A percentile compares a stretch with the other conserved stretches of the same genome.
These are phyloP conservation scores for Aspergillus sclerotialis DNA, from an alignment of 2,329 filamentous ascomycete genomes.

Conservation along the genomic window DNA sequence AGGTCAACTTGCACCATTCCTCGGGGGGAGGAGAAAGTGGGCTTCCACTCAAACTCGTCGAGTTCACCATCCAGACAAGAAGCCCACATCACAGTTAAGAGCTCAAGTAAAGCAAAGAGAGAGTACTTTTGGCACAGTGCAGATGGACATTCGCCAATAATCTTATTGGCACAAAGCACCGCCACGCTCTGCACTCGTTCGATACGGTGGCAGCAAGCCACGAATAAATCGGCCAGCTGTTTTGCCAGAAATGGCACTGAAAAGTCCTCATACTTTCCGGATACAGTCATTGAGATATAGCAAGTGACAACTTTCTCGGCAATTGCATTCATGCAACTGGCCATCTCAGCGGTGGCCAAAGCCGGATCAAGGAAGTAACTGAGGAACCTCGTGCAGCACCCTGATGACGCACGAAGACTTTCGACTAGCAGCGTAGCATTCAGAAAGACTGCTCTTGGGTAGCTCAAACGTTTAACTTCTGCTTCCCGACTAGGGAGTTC, in stretches of 20 bases:
- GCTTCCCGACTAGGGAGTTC: slow-evolving; percentile 69
- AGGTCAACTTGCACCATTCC: slow-evolving; percentile 78
- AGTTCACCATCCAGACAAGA: slow-evolving; percentile 92
- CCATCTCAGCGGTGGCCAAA: slow-evolving; percentile 55
- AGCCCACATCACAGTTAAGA: slow-evolving; percentile 89
- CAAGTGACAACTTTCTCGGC: slow-evolving; percentile 65
- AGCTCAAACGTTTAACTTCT: slow-evolving; percentile 76
- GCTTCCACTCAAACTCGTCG: slow-evolving; percentile 83
- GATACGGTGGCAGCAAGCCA: slow-evolving; percentile 88
- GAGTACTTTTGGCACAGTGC: slow-evolving; percentile 84
- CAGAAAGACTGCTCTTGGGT: slow-evolving; percentile 85
- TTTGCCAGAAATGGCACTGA: slow-evolving; percentile 86
- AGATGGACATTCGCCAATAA: slow-evolving; percentile 78
- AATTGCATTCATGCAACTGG: slow-evolving; percentile 57
- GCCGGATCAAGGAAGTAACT: slow-evolving; percentile 94
- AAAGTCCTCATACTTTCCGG: slow-evolving; percentile 66
- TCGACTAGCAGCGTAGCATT: slow-evolving; percentile 88
- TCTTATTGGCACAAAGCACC: slow-evolving; percentile 72
- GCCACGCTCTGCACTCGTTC: slow-evolving; percentile 85
- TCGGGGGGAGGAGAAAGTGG: slow-evolving; percentile 68
- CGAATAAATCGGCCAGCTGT: slow-evolving; percentile 79
- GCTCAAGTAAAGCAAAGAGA: slow-evolving; percentile 84
- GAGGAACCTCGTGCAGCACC: slow-evolving; percentile 82
- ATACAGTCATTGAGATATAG: slow-evolving; percentile 70
- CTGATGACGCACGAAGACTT: slow-evolving; percentile 74